Base-by-base conservation (phyloP, 129 eudicot species). In the Dittrichia graveolens region DNA sequence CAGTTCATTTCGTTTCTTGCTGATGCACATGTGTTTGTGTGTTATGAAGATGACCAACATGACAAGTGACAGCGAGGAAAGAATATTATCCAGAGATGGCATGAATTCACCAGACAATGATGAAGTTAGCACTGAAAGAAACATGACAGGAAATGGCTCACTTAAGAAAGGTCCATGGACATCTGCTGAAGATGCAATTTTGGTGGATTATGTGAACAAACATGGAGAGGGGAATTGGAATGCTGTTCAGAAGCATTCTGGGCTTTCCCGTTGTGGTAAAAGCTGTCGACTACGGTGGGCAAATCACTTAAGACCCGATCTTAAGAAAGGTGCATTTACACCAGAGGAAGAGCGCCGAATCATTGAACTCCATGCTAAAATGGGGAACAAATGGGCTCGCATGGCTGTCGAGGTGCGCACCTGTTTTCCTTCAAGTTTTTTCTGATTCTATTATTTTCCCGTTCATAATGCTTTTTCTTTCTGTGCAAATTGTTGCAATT, bases 381-480 rank as follows among this genome's bases (percentile, higher is more conserved):
- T 93, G 90, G 98, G 98, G 40, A 93, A 93, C 76, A 93, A 89
- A 76, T 93, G 98, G 98, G 98, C 98, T 34, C 89, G 92, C 69
- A 93, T 93, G 98, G 98, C 98, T 77, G 84, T 88, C 14, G 92
- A 89, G 96, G 96, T 89, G 35, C 39, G 74, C 75, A 52, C 31
- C 64, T 44, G 10, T 73, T 62, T 73, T 15, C 15, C 72, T 31
- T 10, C 37, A 4, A 11, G 7, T 2, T 19, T 4, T 62, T 13
- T 35, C 12, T 71, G 14, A 46, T 19, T 82, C 35, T 46, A 61
- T n/a, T 71, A 46, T 64, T 16, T 14, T 14, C 48, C 7, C 67
- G 8, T 37, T 60, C 5, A 50, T 38, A 9, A 24, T 24, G 31
- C 31, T 52, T 18, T 5, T 44, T 45, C 24, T 39, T 50, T 74